Conservation (phyloP, 2,329 filamentous ascomycete species). For the Hypoxylon sp. region DNA sequence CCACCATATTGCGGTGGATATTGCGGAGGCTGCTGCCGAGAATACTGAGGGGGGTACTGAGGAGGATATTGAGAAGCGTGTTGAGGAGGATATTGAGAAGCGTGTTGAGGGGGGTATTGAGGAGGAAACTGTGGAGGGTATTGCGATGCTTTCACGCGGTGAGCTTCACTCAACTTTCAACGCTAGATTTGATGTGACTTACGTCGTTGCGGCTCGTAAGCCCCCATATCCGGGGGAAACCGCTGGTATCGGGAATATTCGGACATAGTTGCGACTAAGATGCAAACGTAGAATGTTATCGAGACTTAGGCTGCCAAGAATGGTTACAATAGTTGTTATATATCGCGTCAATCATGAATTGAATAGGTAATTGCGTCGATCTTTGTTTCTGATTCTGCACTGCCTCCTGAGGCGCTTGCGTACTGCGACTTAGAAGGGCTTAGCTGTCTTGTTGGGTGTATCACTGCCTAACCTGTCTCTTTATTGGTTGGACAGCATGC, state of each 20-base stretch:
- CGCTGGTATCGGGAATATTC: constrained; percentile 13
- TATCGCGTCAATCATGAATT: constrained; percentile 9
- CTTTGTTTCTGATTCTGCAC: constrained; percentile 12
- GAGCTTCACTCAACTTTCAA: constrained; percentile 8
- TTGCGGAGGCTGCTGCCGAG: not conserved
- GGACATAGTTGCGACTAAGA: constrained; percentile 8
- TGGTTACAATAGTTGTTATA: constrained; percentile 14
- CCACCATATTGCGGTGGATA: constrained; percentile 13
- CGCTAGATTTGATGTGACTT: constrained; percentile 4
- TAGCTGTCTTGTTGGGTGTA: constrained; percentile 12
- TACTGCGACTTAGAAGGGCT: constrained; percentile 8
- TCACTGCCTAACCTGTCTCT: constrained; percentile 14
- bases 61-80: not conserved
- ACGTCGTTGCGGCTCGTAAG: constrained; percentile 21
- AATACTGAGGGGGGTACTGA: not conserved
- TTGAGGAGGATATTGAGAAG: not conserved
- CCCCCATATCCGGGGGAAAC: constrained; percentile 15
- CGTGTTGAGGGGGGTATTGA: not conserved
- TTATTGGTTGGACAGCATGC: constrained; percentile 5
- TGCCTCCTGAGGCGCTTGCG: constrained; percentile 13
- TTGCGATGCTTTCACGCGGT: constrained; percentile 16
- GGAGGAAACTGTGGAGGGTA: constrained; percentile 1
- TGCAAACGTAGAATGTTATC: not conserved
- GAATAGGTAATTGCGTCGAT: constrained; percentile 5
- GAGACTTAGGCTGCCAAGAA: constrained; percentile 10